Evolutionary conservation across 257 asterid genomes (phyloP).

Genomic region (Apocynum venetum): DNA sequence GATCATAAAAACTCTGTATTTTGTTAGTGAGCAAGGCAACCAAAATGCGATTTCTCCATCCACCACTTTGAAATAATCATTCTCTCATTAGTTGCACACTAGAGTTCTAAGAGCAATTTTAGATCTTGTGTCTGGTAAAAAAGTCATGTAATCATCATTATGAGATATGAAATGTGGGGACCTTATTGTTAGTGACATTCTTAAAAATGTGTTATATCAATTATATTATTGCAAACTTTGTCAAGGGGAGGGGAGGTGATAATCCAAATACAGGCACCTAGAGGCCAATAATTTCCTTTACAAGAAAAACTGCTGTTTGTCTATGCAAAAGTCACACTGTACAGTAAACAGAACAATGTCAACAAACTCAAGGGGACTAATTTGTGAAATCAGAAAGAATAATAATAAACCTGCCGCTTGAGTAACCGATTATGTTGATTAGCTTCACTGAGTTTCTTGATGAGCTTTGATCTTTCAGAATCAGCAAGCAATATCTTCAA

Average conservation of each 20-base stretch:
- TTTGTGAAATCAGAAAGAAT: constrained; percentile 2
- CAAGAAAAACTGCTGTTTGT: background rate
- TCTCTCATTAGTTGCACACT: too few relatives aligned
- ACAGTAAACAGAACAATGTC: background rate
- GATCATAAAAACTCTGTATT: background rate
- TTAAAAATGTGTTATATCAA: too few relatives aligned
- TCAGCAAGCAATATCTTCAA: constrained; percentile 59
- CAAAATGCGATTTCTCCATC: background rate
- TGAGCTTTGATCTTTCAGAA: constrained; percentile 70
- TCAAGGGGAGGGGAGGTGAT: too few relatives aligned
- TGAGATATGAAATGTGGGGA: background rate
- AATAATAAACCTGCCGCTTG: constrained; percentile 69
- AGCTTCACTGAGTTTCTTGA: constrained; percentile 87
- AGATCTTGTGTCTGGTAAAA: background rate
- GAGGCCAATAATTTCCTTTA: background rate
- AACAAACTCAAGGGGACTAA: background rate
- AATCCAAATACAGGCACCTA: background rate
- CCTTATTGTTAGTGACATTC: background rate
- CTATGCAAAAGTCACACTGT: background rate
- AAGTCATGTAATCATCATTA: too few relatives aligned
- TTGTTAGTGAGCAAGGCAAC: background rate
- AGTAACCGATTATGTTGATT: constrained; percentile 73
- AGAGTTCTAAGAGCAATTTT: background rate
- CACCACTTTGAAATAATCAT: background rate
- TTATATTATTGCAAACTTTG: too few relatives aligned